Base-by-base conservation (phyloP, 257 asterid genomes). In the Linaria vulgaris region DNA sequence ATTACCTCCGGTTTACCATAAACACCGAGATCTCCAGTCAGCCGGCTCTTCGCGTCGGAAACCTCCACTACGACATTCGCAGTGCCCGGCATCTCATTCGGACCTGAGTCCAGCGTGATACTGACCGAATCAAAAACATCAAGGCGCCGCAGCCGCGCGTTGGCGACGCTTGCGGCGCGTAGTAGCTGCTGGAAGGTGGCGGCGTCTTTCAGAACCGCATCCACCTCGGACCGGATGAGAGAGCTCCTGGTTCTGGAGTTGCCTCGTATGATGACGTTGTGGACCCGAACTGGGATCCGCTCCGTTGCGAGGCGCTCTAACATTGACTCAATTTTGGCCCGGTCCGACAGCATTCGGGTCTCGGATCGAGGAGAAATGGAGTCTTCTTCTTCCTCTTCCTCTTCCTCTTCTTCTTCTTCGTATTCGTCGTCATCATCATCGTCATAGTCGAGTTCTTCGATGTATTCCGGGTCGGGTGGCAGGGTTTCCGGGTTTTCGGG, bases 81-180 rank as follows among this genome's bases (percentile, higher is more conserved):
- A 1, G 99, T 88, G 11, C 95, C 96, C 12, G 99, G 97, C 19
- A 94, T 83, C 75, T 90, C 96, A 25, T 82, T 84, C 9, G 99
- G 99, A 0, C 99, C 99, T 0, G 94, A 68, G 71, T 90, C 96
- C 3, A 94, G 82, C 9, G 92, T 86, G 39, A 94, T 81, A 30
- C 30, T 81, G 59, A 88, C 95, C 6, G 97, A 77, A 63, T 94
- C 95, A 22, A 94, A 94, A 59, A 94, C 77, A 31, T 82, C 96
- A 4, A 94, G 79, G 15, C 69, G 74, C 6, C 78, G 88, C 68
- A 94, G 83, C 69, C 81, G 78, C 44, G 76, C 73, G 77, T 76
- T 85, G 53, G 87, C 95, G 24, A 72, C 17, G 30, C 72, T 37
- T 17, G 96, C 85, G 20, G 94, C 86, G 39, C 72, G 87, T 23